These are phyloP conservation scores for Tuber magnatum DNA, from an alignment of 495 filamentous ascomycete genomes.

Conservation along the genomic window DNA sequence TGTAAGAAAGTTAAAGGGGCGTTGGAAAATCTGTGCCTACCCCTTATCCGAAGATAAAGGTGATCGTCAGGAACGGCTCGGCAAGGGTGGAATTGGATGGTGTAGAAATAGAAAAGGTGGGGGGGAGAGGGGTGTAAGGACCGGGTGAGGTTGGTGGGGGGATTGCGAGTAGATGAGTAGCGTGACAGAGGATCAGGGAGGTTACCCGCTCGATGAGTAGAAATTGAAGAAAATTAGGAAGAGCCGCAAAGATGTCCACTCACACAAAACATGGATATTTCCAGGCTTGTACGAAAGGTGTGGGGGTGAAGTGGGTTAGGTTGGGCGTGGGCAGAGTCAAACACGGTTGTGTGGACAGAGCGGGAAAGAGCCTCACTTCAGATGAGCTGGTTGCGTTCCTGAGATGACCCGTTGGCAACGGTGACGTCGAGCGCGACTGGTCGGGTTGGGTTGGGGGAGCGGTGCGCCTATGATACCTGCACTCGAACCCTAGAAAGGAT, in stretches of 20 bases:
- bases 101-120: constrained; percentile 27
- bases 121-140: constrained; percentile 26
- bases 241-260: constrained; percentile 44
- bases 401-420: constrained; percentile 1
- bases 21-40: constrained; percentile 4
- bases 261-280: constrained; percentile 42
- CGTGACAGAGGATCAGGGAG: constrained; percentile 24
- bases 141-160: constrained; percentile 8
- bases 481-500: constrained; percentile 20
- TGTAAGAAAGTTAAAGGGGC: constrained; percentile 2
- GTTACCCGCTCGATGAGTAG: constrained; percentile 27
- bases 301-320: constrained; percentile 16
- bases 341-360: constrained; percentile 16
- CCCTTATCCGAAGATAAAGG: background rate
- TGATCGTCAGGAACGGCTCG: background rate
- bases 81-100: constrained; percentile 12
- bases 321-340: constrained; percentile 26
- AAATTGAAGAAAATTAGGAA: constrained; percentile 40
- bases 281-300: constrained; percentile 24
- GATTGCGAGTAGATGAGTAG: constrained; percentile 9
- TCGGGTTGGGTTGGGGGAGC: background rate
- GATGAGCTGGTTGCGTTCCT: constrained; percentile 15
- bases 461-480: background rate
- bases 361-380: constrained; percentile 31
- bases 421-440: background rate